Evolutionary conservation across 306 rosid species (phyloP).

Genomic region (Cyclanthera cordifolia): DNA sequence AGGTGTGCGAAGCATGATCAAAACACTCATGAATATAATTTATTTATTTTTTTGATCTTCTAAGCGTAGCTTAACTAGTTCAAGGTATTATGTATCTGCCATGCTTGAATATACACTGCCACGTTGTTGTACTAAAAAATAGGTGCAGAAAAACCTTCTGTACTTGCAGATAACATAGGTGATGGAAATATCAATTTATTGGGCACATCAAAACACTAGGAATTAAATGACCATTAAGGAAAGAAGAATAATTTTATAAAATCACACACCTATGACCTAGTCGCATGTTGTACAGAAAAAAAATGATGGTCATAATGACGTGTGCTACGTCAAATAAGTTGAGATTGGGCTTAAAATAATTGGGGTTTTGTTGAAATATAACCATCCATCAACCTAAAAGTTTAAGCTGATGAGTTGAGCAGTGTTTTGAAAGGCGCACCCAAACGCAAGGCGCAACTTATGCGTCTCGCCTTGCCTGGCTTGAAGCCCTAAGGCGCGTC

Average conservation of each 20-base stretch:
- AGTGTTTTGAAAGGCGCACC: no score
- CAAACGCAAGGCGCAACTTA: no score
- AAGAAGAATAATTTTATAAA: background rate
- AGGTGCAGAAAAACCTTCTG: background rate
- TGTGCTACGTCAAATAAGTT: background rate
- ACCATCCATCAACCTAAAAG: no score
- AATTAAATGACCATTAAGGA: background rate
- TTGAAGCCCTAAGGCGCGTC: no score
- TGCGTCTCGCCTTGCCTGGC: no score
- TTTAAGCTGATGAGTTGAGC: no score
- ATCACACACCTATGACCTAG: background rate
- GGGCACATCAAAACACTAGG: background rate
- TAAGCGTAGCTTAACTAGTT: background rate
- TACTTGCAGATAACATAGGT: background rate
- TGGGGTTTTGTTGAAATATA: no score
- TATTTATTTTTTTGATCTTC: no score
- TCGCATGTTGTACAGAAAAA: background rate
- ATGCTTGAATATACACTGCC: background rate
- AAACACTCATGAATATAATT: no score
- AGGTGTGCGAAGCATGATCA: no score
- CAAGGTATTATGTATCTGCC: background rate
- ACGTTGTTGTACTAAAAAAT: background rate
- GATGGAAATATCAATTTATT: background rate
- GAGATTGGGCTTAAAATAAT: background rate
- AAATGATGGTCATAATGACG: background rate